Conservation (phyloP, 2,329 filamentous ascomycete species). For the Pyricularia pennisetigena region DNA sequence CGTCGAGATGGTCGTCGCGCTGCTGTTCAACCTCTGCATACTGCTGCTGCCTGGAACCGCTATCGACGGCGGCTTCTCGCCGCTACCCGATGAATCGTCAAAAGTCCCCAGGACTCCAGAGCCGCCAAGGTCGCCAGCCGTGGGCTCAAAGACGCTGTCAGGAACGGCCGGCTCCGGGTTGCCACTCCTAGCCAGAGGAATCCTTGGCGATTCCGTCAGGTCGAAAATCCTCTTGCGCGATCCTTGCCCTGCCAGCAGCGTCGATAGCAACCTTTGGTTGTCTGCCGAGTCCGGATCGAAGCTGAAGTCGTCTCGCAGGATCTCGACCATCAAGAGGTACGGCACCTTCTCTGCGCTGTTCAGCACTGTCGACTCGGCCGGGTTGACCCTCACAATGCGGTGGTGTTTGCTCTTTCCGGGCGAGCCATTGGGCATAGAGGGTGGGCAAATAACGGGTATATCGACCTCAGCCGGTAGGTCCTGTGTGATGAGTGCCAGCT, state of each 20-base stretch:
- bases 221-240: constrained; percentile 55
- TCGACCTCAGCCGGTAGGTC: constrained; percentile 78
- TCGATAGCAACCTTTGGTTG: constrained; percentile 56
- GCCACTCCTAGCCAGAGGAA: constrained; percentile 28
- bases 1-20: constrained; percentile 49
- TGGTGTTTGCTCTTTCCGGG: constrained; percentile 70
- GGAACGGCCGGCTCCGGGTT: constrained; percentile 29
- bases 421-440: constrained; percentile 62
- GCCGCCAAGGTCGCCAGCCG: constrained; percentile 66
- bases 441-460: constrained; percentile 72
- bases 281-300: constrained; percentile 68
- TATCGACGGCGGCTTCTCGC: neutral
- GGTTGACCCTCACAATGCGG: constrained; percentile 73
- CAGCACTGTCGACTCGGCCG: constrained; percentile 72
- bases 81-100: constrained; percentile 22
- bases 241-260: constrained; percentile 46
- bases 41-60: constrained; percentile 13
- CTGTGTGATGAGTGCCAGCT: constrained; percentile 70
- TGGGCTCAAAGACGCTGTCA: constrained; percentile 80
- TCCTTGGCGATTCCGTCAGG: constrained; percentile 56
- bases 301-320: constrained; percentile 71
- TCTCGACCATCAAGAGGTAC: constrained; percentile 76
- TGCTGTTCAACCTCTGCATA: constrained; percentile 49
- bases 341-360: constrained; percentile 84
- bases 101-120: constrained; percentile 56